A percentile compares a stretch with the other conserved stretches of the same genome.
Evolutionary conservation across 768 basidiomycete genomes (phyloP).

Genomic region (Butyriboletus loyo): DNA sequence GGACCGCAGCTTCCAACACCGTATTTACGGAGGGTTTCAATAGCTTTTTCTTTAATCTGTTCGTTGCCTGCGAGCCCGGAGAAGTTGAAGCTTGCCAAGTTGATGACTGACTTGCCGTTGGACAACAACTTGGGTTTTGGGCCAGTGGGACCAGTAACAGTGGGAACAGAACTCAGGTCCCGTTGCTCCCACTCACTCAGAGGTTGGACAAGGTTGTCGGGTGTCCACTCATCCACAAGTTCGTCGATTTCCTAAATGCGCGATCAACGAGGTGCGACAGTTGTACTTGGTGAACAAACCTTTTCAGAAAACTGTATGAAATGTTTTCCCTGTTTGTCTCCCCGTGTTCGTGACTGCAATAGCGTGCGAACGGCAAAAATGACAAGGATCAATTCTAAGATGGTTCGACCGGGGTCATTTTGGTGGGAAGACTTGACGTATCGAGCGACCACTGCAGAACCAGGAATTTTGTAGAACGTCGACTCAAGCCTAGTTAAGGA

Average conservation of each 20-base stretch:
- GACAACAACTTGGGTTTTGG: slow-evolving; percentile 76
- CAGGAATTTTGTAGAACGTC: slow-evolving; percentile 73
- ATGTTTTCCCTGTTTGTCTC: slow-evolving; percentile 79
- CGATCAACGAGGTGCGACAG: not conserved
- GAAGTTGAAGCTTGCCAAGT: slow-evolving; percentile 91
- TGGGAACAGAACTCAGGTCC: slow-evolving; percentile 71
- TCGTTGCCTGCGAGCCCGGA: slow-evolving; percentile 88
- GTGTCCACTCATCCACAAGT: slow-evolving; percentile 92
- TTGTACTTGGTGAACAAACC: slow-evolving; percentile 42
- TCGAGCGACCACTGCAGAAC: slow-evolving; percentile 79
- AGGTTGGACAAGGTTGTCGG: slow-evolving; percentile 75
- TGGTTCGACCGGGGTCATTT: slow-evolving; percentile 89
- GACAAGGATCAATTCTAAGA: slow-evolving; percentile 85
- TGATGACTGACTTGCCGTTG: slow-evolving; percentile 72
- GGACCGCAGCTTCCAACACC: slow-evolving; percentile 96
- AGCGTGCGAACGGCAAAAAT: slow-evolving; percentile 88
- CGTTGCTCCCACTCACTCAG: slow-evolving; percentile 55
- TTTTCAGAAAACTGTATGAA: slow-evolving; percentile 91
- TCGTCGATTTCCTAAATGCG: slow-evolving; percentile 85
- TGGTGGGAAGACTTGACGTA: slow-evolving; percentile 95
- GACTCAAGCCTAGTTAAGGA: slow-evolving; percentile 57
- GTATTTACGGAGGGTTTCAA: slow-evolving; percentile 82
- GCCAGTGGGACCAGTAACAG: slow-evolving; percentile 78
- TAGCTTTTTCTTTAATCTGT: slow-evolving; percentile 76
- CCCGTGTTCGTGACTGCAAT: slow-evolving; percentile 84